Evolutionary conservation across 2,329 filamentous ascomycete species (phyloP).

Genomic region (Hymenoscyphus occultus): DNA sequence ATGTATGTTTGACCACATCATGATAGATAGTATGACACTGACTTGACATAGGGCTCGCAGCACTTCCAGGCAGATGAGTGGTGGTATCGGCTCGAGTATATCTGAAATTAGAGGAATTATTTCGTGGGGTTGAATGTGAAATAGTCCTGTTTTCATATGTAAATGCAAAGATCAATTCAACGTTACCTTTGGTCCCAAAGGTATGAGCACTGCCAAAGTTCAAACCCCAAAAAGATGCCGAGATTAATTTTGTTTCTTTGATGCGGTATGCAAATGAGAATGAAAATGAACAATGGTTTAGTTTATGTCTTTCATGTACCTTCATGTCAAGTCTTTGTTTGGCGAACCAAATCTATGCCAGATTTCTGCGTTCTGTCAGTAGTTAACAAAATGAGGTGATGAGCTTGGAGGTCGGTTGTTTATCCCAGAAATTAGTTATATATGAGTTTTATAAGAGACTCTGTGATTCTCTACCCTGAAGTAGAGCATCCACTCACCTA

Average conservation of each 20-base stretch:
- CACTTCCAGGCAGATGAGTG: constrained; percentile 17
- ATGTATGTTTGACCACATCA: constrained; percentile 40
- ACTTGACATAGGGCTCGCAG: constrained; percentile 18
- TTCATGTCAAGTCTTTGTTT: not conserved
- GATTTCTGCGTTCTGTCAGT: too few relatives aligned
- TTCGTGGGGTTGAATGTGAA: not conserved
- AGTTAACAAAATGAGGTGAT: too few relatives aligned
- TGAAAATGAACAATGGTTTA: not conserved
- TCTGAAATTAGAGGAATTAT: not conserved
- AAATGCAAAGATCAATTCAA: not conserved
- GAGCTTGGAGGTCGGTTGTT: too few relatives aligned
- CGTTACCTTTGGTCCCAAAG: not conserved
- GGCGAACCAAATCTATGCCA: too few relatives aligned
- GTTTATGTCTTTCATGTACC: not conserved
- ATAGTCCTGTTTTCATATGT: not conserved
- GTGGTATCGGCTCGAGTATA: not conserved
- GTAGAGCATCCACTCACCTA: too few relatives aligned
- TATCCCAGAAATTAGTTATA: too few relatives aligned
- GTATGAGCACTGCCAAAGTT: not conserved
- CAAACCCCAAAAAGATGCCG: not conserved
- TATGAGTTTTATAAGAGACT: too few relatives aligned
- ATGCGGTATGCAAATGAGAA: not conserved
- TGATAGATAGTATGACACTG: constrained; percentile 11
- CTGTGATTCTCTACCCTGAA: too few relatives aligned
- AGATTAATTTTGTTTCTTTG: not conserved